Evolutionary conservation across 169 alveolate species (phyloP).

Genomic region (Babesia bigemina): DNA sequence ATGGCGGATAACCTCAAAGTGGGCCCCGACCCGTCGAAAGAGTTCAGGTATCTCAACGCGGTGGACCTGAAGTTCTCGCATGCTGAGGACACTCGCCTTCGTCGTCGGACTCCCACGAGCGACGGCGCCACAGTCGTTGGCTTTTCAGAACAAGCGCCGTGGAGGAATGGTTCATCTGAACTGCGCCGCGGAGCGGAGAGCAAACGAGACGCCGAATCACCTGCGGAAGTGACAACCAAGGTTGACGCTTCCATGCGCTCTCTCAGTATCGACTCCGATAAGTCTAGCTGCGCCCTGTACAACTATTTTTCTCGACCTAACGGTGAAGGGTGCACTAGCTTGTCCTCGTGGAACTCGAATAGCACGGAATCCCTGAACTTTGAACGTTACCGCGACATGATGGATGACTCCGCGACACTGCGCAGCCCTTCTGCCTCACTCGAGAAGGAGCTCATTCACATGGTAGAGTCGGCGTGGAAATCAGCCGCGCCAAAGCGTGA

Average conservation of each 20-base stretch:
- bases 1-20: no score
- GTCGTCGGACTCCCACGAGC: background rate
- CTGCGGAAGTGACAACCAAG: background rate
- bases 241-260: background rate
- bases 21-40: background rate
- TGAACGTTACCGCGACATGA: background rate
- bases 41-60: background rate
- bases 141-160: background rate
- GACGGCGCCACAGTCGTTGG: background rate
- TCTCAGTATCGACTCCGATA: background rate
- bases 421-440: background rate
- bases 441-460: background rate
- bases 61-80: conserved; percentile 15
- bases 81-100: background rate
- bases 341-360: background rate
- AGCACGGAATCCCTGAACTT: background rate
- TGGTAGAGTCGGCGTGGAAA: conserved; percentile 22
- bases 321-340: background rate
- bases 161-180: background rate
- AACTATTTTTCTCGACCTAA: background rate
- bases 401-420: background rate
- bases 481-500: conserved; percentile 21
- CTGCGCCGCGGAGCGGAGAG: background rate
- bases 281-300: background rate
- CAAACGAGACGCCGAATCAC: background rate